These are phyloP conservation scores for Cryptomeria japonica DNA, from an alignment of 75 land plant genomes.

Conservation along the genomic window DNA sequence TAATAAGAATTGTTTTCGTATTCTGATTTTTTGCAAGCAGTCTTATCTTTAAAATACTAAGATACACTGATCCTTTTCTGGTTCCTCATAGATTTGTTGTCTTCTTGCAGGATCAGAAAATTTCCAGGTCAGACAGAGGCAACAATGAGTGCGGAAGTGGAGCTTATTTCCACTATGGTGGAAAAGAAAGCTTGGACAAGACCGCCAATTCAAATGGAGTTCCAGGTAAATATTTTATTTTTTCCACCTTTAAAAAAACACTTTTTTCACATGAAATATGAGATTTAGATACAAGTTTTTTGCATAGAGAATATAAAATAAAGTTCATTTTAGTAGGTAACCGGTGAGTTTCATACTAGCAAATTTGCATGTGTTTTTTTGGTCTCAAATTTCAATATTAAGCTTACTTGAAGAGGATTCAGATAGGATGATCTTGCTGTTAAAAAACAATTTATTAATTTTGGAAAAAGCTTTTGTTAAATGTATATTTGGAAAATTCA, in stretches of 20 bases:
- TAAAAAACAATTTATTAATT: neutral
- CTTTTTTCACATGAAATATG: neutral
- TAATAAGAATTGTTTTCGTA: neutral
- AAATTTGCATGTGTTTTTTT: neutral
- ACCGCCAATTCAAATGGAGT: constrained; percentile 99
- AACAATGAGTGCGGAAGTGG: constrained; percentile 99
- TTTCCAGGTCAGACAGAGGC: constrained; percentile 99
- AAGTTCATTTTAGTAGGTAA: neutral
- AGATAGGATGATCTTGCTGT: neutral
- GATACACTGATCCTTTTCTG: neutral
- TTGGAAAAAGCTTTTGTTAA: neutral
- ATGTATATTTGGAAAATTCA: neutral
- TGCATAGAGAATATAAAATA: neutral
- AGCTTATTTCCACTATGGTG: constrained; percentile 94
- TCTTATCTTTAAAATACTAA: neutral
- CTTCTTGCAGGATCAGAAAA: constrained; percentile 80
- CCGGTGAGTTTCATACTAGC: neutral
- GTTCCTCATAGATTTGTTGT: constrained; percentile 10
- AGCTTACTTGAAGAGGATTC: neutral
- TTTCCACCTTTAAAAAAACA: neutral
- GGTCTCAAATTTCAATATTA: neutral
- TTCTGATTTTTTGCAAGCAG: neutral
- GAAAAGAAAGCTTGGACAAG: constrained; percentile 96
- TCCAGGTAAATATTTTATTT: constrained; percentile 58
- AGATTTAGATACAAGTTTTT: neutral